These are phyloP conservation scores for Scheffersomyces parashehatae DNA, from an alignment of 1,139 yeast genomes.

Conservation along the genomic window DNA sequence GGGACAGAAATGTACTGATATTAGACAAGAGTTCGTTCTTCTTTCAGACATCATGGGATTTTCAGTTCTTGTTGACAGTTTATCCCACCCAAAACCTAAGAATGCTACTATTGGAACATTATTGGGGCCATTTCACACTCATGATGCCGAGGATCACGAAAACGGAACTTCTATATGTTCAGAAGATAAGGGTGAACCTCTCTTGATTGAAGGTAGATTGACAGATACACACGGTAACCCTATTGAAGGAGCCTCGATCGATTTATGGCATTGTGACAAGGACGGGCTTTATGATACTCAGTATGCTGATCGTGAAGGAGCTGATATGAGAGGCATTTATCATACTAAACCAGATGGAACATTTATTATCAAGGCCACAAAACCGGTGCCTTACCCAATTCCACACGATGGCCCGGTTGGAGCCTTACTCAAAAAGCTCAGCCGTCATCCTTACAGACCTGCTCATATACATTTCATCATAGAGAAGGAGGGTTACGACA, in stretches of 20 bases:
- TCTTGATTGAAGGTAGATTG: slow-evolving; percentile 19
- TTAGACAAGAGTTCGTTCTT: slow-evolving; percentile 32
- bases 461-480: slow-evolving; percentile 34
- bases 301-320: slow-evolving; percentile 7
- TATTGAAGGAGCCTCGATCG: slow-evolving; percentile 26
- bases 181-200: slow-evolving; percentile 31
- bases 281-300: slow-evolving; percentile 40
- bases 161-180: slow-evolving; percentile 27
- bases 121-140: slow-evolving; percentile 36
- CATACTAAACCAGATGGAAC: slow-evolving; percentile 26
- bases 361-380: slow-evolving; percentile 27
- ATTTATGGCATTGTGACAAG: slow-evolving; percentile 41
- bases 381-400: slow-evolving; percentile 38
- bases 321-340: slow-evolving; percentile 30
- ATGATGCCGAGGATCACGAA: slow-evolving; percentile 27
- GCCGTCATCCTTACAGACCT: slow-evolving; percentile 39
- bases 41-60: slow-evolving; percentile 31
- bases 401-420: slow-evolving; percentile 45
- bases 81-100: slow-evolving; percentile 32
- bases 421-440: slow-evolving; percentile 24
- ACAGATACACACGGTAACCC: slow-evolving; percentile 29
- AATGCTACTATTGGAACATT: slow-evolving; percentile 32
- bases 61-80: slow-evolving; percentile 30
- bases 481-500: slow-evolving; percentile 27
- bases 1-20: slow-evolving; percentile 30